A percentile compares a stretch with the other conserved stretches of the same genome.
These are phyloP conservation scores for Corchorus olitorius DNA, from an alignment of 345 rosid species.

Conservation along the genomic window DNA sequence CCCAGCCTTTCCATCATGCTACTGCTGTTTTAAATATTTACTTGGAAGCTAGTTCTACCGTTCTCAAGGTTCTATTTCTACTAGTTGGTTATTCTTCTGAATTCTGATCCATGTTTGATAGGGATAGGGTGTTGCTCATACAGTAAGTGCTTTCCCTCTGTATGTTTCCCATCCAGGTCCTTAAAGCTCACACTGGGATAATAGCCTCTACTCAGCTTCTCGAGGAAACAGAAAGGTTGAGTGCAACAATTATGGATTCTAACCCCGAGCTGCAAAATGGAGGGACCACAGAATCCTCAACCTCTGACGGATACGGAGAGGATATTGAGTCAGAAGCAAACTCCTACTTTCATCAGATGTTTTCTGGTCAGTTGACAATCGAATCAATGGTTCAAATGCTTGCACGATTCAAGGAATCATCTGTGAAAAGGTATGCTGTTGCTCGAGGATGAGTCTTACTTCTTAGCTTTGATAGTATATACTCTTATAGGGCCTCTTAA, in stretches of 20 bases:
- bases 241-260: slow-evolving; percentile 50
- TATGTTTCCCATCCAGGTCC: slow-evolving; percentile 47
- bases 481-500: neutral
- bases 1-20: slow-evolving; percentile 57
- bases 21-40: slow-evolving; percentile 58
- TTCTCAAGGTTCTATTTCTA: slow-evolving; percentile 63
- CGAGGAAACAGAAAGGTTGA: slow-evolving; percentile 77
- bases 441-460: neutral
- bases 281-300: slow-evolving; percentile 59
- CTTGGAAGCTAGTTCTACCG: slow-evolving; percentile 54
- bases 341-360: slow-evolving; percentile 94
- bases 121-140: neutral
- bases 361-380: slow-evolving; percentile 77
- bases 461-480: neutral
- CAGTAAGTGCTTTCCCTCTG: neutral
- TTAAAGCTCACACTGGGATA: slow-evolving; percentile 54
- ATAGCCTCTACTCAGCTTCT: slow-evolving; percentile 53
- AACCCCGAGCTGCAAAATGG: slow-evolving; percentile 73
- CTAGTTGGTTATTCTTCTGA: neutral
- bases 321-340: slow-evolving; percentile 96
- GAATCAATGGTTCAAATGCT: slow-evolving; percentile 98
- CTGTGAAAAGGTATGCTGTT: slow-evolving; percentile 58
- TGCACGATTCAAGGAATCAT: slow-evolving; percentile 84
- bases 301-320: slow-evolving; percentile 67
- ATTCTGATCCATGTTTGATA: neutral